phyloP scores from a whole-genome alignment of 352 stramenopile species.

The Phytophthora sojae region DNA sequence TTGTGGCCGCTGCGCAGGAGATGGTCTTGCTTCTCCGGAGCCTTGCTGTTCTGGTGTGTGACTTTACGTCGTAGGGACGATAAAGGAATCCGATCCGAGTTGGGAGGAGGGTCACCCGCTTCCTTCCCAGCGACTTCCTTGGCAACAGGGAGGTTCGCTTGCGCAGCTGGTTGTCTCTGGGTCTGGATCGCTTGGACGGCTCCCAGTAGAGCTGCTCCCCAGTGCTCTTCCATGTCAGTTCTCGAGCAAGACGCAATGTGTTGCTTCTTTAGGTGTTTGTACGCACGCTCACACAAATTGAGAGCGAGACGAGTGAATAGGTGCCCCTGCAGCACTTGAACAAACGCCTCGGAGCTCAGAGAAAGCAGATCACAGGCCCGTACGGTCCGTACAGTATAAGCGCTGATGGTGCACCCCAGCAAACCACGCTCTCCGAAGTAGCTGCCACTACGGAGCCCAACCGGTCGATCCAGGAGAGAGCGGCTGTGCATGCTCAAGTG shows the following conservation, averaged over 20 bases:
- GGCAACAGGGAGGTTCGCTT: no score
- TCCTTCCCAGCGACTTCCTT: background rate
- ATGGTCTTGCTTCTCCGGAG: no score
- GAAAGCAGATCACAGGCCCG: slow-evolving; percentile 1
- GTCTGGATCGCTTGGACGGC: background rate
- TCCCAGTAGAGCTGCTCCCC: background rate
- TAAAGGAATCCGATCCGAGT: no score
- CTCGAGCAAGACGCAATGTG: background rate
- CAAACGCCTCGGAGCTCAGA: slow-evolving; percentile 2
- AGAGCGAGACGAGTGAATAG: background rate
- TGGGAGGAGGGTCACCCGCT: no score
- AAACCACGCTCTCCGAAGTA: slow-evolving; percentile 1
- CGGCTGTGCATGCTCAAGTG: background rate
- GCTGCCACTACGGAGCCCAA: background rate
- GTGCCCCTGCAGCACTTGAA: background rate
- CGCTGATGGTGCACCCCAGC: background rate
- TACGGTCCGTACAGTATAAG: background rate
- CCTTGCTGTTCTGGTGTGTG: no score
- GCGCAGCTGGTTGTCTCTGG: background rate
- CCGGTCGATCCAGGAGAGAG: background rate
- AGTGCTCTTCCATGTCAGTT: slow-evolving; percentile 1
- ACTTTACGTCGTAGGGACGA: no score
- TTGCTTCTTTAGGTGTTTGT: background rate
- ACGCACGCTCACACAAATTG: background rate
- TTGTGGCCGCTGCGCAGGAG: background rate